phyloP scores from a whole-genome alignment of 2,329 filamentous ascomycete species.

The Sphaceloma murrayae region DNA sequence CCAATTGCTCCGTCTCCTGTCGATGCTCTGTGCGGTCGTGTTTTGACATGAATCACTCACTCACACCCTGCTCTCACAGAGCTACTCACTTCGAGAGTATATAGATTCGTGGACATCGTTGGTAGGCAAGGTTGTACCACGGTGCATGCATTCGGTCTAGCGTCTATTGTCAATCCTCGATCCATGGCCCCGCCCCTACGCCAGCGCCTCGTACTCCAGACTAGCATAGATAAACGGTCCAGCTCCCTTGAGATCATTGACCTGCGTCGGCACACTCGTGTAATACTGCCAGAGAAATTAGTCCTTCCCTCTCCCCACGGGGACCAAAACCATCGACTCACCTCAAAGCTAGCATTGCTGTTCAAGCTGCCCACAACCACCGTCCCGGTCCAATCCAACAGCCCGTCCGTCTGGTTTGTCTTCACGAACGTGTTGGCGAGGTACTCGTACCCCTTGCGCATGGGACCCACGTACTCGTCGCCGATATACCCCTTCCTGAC shows the following conservation, averaged over 20 bases:
- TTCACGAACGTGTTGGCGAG: slow-evolving; percentile 40
- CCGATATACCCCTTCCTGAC: slow-evolving; percentile 32
- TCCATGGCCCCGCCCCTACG: not conserved
- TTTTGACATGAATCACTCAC: too few relatives aligned
- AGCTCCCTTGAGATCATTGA: slow-evolving; percentile 9
- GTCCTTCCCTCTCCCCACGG: slow-evolving; percentile 55
- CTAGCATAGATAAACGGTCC: slow-evolving; percentile 11
- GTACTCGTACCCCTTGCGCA: slow-evolving; percentile 38
- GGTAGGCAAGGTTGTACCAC: not conserved
- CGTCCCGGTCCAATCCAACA: slow-evolving; percentile 43
- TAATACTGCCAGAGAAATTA: slow-evolving; percentile 86
- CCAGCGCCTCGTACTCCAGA: slow-evolving; percentile 9
- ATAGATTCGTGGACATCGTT: not conserved
- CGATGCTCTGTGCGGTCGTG: too few relatives aligned
- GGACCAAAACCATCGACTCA: slow-evolving; percentile 52
- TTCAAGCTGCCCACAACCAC: slow-evolving; percentile 45
- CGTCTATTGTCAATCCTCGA: not conserved
- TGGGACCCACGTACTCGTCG: slow-evolving; percentile 29
- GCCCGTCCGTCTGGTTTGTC: slow-evolving; percentile 37
- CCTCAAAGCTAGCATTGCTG: slow-evolving; percentile 43
- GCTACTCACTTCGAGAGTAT: too few relatives aligned
- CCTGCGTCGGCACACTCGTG: slow-evolving; percentile 4
- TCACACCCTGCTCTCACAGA: too few relatives aligned
- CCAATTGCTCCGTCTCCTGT: too few relatives aligned
- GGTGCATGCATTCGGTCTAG: not conserved